A percentile compares a stretch with the other conserved stretches of the same genome.
Evolutionary conservation across 805 yeast genomes (phyloP).

Genomic region (Nakazawaea ambrosiae): DNA sequence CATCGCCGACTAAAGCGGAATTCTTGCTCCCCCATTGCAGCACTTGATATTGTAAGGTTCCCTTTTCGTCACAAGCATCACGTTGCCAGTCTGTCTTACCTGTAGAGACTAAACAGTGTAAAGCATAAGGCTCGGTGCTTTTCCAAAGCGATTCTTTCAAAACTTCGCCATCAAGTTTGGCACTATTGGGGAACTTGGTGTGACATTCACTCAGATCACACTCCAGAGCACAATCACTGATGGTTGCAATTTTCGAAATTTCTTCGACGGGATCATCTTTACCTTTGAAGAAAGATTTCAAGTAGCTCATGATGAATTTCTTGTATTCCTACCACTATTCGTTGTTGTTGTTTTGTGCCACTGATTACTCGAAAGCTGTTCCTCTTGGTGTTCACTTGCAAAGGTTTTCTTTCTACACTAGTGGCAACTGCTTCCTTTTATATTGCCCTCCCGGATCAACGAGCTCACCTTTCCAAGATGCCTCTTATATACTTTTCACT

Average conservation of each 20-base stretch:
- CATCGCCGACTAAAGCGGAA: constrained; percentile 18
- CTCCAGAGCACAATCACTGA: constrained; percentile 43
- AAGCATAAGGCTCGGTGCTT: constrained; percentile 58
- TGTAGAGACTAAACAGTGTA: constrained; percentile 78
- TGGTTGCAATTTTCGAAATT: constrained; percentile 29
- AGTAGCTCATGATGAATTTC: constrained; percentile 8
- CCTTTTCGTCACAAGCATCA: constrained; percentile 45
- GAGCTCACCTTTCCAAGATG: no score
- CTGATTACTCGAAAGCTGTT: no score
- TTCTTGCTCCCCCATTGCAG: constrained; percentile 17
- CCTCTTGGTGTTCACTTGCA: no score
- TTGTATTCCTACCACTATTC: neutral
- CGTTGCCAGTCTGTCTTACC: constrained; percentile 82
- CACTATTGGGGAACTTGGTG: constrained; percentile 42
- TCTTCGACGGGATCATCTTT: constrained; percentile 18
- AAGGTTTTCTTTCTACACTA: no score
- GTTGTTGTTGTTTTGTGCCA: no score
- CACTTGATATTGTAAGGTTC: constrained; percentile 22
- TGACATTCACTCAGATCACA: constrained; percentile 47
- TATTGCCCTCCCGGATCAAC: no score
- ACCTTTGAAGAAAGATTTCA: constrained; percentile 2
- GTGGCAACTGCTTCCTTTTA: no score
- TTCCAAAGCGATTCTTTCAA: constrained; percentile 47
- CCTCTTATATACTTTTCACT: no score
- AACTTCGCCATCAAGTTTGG: constrained; percentile 32